phyloP scores from a whole-genome alignment of 305 asterid species.

The Fraxinus sp. region DNA sequence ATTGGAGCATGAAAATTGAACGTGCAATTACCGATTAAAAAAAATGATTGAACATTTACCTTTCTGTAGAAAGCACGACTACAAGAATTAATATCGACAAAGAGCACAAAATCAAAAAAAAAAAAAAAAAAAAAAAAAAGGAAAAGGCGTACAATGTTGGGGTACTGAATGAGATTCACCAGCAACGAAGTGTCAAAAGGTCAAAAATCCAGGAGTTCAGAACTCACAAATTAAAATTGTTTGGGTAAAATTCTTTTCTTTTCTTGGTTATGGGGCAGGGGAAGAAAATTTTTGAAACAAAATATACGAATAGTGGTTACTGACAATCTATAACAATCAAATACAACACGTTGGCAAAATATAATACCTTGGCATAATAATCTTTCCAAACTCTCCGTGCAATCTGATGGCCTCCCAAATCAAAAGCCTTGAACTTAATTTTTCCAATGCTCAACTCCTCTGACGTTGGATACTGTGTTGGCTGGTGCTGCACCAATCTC shows the following conservation, averaged over 20 bases:
- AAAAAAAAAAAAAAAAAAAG: not conserved
- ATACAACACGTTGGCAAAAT: not conserved
- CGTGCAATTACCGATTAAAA: not conserved
- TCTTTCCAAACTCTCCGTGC: slow-evolving; percentile 99
- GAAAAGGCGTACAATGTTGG: not conserved
- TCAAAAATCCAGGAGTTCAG: not conserved
- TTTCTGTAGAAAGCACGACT: not conserved
- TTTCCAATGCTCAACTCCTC: slow-evolving; percentile 95
- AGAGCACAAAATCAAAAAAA: not conserved
- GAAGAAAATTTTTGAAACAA: not conserved
- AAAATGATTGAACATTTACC: not conserved
- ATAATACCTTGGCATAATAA: slow-evolving; percentile 85
- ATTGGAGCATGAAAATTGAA: not conserved
- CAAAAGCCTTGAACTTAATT: slow-evolving; percentile 95
- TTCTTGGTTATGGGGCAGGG: not conserved
- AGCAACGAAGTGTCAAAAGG: not conserved
- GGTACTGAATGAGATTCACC: not conserved
- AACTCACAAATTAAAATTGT: not conserved
- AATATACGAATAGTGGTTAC: not conserved
- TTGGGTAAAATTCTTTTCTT: not conserved
- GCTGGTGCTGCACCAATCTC: slow-evolving; percentile 98
- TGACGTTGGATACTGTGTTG: slow-evolving; percentile 93
- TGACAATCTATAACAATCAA: not conserved
- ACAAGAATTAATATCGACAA: not conserved
- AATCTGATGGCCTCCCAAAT: slow-evolving; percentile 93